Evolutionary conservation across 441 rosid species (phyloP).

Genomic region (Omphalea diandra): DNA sequence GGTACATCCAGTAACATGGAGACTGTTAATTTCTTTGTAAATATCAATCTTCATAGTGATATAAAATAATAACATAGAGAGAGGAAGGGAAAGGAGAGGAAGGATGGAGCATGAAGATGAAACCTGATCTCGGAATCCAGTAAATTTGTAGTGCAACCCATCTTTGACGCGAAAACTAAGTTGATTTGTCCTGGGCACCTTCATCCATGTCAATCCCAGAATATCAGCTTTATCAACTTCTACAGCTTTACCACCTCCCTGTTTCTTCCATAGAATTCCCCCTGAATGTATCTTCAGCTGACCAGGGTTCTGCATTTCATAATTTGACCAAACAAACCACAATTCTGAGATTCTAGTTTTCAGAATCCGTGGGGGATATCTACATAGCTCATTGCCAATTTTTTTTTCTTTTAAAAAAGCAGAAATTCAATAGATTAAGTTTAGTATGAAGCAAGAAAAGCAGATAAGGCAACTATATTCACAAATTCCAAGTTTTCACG

Average conservation of each 20-base stretch:
- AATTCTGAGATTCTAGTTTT: background rate
- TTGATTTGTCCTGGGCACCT: constrained; percentile 81
- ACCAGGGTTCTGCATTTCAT: constrained; percentile 71
- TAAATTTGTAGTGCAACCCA: constrained; percentile 79
- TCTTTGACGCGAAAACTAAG: constrained; percentile 70
- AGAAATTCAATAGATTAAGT: background rate
- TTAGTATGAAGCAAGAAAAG: background rate
- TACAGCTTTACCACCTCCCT: constrained; percentile 94
- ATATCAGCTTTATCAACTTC: constrained; percentile 88
- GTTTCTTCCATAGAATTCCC: constrained; percentile 93
- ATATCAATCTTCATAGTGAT: background rate
- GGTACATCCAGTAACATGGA: background rate
- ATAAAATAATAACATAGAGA: background rate
- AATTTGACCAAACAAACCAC: constrained; percentile 2
- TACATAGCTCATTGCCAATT: too few relatives aligned
- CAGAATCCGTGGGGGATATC: too few relatives aligned
- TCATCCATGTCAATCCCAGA: constrained; percentile 77
- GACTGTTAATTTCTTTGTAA: background rate
- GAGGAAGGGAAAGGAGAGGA: too few relatives aligned
- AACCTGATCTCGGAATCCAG: constrained; percentile 92
- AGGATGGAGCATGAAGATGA: background rate
- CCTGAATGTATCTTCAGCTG: constrained; percentile 70
- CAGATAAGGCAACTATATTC: background rate
- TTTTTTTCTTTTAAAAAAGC: background rate
- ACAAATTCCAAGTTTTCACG: background rate